Evolutionary conservation across 1,139 yeast species (phyloP).

Genomic region (Lodderomyces metapsilosis): DNA sequence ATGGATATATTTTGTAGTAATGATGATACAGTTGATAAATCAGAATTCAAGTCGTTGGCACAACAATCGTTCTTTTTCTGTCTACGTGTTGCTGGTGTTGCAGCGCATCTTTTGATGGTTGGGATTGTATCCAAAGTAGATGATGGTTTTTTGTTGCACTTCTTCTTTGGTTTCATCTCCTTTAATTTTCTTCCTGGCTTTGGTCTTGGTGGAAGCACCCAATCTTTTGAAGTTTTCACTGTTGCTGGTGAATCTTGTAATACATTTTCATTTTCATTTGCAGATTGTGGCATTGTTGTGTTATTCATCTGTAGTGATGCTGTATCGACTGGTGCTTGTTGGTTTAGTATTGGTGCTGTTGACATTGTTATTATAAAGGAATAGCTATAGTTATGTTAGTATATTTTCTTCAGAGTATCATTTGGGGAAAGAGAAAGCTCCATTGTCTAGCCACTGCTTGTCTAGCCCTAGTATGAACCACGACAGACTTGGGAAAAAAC

Average conservation of each 20-base stretch:
- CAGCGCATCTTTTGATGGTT: constrained; percentile 1
- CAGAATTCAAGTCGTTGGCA: background rate
- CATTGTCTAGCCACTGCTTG: background rate
- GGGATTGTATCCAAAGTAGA: constrained; percentile 2
- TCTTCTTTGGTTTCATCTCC: constrained; percentile 9
- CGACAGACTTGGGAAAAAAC: background rate
- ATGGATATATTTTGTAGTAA: constrained; percentile 22
- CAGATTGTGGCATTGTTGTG: too few species aligned
- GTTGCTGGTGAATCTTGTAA: constrained; percentile 1
- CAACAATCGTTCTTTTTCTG: background rate
- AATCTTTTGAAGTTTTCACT: constrained; percentile 65
- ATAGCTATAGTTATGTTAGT: background rate
- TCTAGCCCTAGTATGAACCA: too few species aligned
- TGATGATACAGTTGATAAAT: constrained; percentile 3
- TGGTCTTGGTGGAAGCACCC: constrained; percentile 91
- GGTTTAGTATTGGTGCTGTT: constrained; percentile 1
- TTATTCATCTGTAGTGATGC: too few species aligned
- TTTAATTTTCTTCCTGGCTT: constrained; percentile 80
- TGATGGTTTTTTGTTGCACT: constrained; percentile 4
- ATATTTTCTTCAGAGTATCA: background rate
- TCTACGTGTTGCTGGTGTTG: background rate
- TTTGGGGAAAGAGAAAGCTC: too few species aligned
- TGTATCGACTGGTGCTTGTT: background rate
- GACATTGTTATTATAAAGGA: background rate
- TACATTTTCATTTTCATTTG: background rate